These are phyloP conservation scores for Fragilaria crotonensis DNA, from an alignment of 108 stramenopile genomes.

Conservation along the genomic window DNA sequence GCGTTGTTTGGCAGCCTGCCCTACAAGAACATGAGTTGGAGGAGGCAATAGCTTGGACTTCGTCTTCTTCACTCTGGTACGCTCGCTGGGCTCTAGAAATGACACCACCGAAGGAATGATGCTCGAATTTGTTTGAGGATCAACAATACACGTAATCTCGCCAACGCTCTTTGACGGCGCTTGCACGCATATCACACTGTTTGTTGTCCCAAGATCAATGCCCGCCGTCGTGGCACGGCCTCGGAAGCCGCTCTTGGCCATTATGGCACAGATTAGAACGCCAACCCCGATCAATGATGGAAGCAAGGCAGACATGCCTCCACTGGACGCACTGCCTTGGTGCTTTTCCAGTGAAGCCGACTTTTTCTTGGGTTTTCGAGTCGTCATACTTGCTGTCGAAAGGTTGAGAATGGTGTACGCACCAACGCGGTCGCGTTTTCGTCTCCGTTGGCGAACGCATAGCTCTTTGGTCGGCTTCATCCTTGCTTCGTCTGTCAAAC, in stretches of 20 bases:
- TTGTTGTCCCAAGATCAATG: constrained; percentile 84
- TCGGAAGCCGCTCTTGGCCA: constrained; percentile 83
- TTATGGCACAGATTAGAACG: constrained; percentile 50
- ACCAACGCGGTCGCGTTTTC: constrained; percentile 1
- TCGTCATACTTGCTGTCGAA: neutral
- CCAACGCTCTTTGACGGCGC: constrained; percentile 65
- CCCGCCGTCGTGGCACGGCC: constrained; percentile 76
- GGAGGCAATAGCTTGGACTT: constrained; percentile 41
- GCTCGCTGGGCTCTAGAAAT: constrained; percentile 55
- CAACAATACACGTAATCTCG: constrained; percentile 68
- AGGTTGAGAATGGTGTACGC: neutral
- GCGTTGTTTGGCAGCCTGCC: constrained; percentile 57
- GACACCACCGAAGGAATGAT: constrained; percentile 83
- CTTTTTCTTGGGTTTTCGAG: constrained; percentile 18
- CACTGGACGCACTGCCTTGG: constrained; percentile 35
- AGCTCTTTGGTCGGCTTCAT: too few relatives aligned
- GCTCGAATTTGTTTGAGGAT: constrained; percentile 56
- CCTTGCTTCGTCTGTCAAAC: too few relatives aligned
- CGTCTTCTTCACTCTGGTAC: constrained; percentile 19
- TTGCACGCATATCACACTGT: constrained; percentile 82
- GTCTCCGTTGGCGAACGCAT: too few relatives aligned
- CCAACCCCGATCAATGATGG: constrained; percentile 62
- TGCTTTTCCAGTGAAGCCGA: constrained; percentile 36
- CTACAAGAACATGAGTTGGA: constrained; percentile 67
- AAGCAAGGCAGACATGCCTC: constrained; percentile 69